Base-by-base conservation (phyloP, 306 rosid genomes). In the Cotoneaster glaucophyllus region DNA sequence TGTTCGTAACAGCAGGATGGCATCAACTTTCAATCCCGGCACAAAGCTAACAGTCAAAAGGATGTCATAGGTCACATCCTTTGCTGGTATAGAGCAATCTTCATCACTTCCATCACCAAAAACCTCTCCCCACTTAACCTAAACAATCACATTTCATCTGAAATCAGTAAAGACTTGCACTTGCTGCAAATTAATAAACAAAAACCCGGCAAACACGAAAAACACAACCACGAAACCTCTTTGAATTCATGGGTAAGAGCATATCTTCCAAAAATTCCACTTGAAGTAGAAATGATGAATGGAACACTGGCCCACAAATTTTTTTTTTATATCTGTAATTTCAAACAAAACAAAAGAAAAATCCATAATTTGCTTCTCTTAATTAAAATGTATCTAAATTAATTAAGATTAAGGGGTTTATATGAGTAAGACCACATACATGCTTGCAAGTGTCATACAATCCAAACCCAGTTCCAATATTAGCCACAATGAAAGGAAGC, bases 11-110 rank as follows among this genome's bases (percentile, higher is more conserved):
- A 93, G 69, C 0, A 96, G 91, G 74, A 91, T 76, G 34, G 82
- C 90, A 74, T 91, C 90, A 50, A 85, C 93, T 82, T 83, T 85
- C 6, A 91, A 71, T 76, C 97, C 97, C 4, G 97, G 98, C 34
- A 93, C 74, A 82, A 53, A 89, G 2, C 93, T 96, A 71, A 91
- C 61, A 2, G 89, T 85, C 86, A 93, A 63, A 78, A 91, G 82
- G 43, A 93, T 77, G 76, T 93, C 98, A 31, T 75, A 78, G 50
- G 85, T 82, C 50, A 48, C 57, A 69, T 74, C 76, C 50, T 68
- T 74, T 5, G 62, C 57, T 11, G 64, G 67, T 59, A 63, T 6
- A 3, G 48, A 31, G 21, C 68, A 73, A 37, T 71, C 79, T 69
- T 77, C 76, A 43, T 79, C 67, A 8, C 74, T 74, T 3, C 67